Evolutionary conservation across 164 flowering plant species (phyloP), one percentile per base, ranked within the genome.

Genomic region (Protea cynaroides): DNA sequence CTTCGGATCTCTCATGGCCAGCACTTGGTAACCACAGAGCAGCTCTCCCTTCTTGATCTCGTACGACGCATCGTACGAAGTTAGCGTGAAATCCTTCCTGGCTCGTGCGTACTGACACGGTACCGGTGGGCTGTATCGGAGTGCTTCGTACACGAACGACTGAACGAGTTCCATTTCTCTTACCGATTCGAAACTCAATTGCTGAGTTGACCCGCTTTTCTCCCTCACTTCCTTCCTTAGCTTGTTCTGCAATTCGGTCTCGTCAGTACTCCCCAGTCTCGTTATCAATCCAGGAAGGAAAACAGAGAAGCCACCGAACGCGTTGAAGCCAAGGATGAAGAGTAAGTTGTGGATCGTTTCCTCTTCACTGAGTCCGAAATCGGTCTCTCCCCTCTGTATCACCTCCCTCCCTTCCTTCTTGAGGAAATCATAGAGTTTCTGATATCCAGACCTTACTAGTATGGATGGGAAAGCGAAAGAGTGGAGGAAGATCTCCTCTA

Each of bases 291-390:
- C 18, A 0, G 86, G 95, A 7, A 90, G 50, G 57, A 88, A 88
- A 24, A 85, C 37, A 0, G 91, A 74, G 71, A 90, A 88, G 8
- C 96, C 96, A 1, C 98, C 98, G 34, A 74, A 90, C 0, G 96
- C 96, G 56, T 92, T 92, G 78, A 92, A 92, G 0, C 98, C 96
- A 15, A 90, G 75, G 0, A 82, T 56, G 73, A 87, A 92, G 7
- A 92, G 58, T 18, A 92, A 72, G 70, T 92, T 90, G 68, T 90
- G 96, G 38, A 88, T 74, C 36, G 84, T 58, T 36, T 87, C 94
- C 25, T 86, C 76, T 61, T 76, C 29, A 17, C 70, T 82, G 51
- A 92, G 81, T 2, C 80, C 79, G 66, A 81, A 92, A 72, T 86
- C 85, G 5, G 65, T 76, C 61, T 70, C 23, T 0, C 83, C 95